Percentiles rank a stretch among this genome's conserved stretches.
These are phyloP conservation scores for Plectosphaerella sp. DNA, from an alignment of 2,329 filamentous ascomycete species.

Conservation along the genomic window DNA sequence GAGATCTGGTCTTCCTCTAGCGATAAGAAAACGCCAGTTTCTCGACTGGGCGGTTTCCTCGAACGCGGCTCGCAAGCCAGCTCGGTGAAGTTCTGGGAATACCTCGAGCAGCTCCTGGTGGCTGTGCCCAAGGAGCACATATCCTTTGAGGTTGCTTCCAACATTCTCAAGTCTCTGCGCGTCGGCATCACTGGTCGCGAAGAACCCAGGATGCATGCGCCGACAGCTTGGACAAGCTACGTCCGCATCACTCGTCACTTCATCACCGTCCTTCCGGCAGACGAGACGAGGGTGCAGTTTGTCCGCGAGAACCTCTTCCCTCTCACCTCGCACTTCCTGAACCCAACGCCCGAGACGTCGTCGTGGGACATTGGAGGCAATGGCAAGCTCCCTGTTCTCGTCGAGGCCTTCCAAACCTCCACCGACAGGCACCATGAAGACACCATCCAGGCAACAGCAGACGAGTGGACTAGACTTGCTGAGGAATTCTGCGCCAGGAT, in stretches of 20 bases:
- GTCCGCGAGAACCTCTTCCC: constrained; percentile 48
- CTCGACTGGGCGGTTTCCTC: constrained; percentile 65
- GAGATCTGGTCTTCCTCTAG: constrained; percentile 62
- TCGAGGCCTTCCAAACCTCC: constrained; percentile 42
- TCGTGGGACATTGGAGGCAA: constrained; percentile 19
- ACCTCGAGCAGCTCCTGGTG: constrained; percentile 58
- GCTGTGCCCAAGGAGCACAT: constrained; percentile 47
- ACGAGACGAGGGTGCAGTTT: constrained; percentile 39
- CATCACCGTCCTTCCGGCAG: constrained; percentile 36
- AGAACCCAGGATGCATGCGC: constrained; percentile 65
- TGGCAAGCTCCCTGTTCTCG: constrained; percentile 31
- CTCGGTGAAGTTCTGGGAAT: constrained; percentile 67
- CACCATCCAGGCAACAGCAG: constrained; percentile 42
- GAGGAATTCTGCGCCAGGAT: constrained; percentile 61
- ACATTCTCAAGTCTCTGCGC: constrained; percentile 64
- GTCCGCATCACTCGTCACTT: constrained; percentile 58
- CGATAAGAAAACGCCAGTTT: constrained; percentile 48
- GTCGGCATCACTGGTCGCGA: constrained; percentile 69
- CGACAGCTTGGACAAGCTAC: constrained; percentile 72
- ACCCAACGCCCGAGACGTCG: constrained; percentile 34
- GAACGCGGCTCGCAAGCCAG: constrained; percentile 82
- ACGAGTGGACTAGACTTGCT: constrained; percentile 61
- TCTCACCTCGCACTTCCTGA: constrained; percentile 50
- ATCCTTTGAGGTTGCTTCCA: constrained; percentile 45
- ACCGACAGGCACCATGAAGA: constrained; percentile 33